These are phyloP conservation scores for Ophiocordyceps camponoti-rufipedis DNA, from an alignment of 2,329 filamentous ascomycete species.

Conservation along the genomic window DNA sequence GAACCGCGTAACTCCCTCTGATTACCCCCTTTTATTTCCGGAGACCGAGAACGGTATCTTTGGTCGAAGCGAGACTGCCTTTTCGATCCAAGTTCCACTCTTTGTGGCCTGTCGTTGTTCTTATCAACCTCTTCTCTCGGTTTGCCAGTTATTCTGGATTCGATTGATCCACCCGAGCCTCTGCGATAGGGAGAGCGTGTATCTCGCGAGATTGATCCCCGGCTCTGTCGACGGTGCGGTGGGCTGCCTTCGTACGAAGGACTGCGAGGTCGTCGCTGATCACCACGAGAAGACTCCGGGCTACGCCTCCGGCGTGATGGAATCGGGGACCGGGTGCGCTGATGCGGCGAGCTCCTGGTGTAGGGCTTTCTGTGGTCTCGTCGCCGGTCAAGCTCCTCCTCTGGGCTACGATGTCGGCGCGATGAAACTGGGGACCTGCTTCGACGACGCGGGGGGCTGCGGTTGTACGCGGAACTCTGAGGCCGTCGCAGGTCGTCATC, in stretches of 20 bases:
- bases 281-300: not conserved
- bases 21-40: conserved; percentile 3
- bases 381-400: not conserved
- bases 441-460: conserved; percentile 4
- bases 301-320: not conserved
- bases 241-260: conserved; percentile 8
- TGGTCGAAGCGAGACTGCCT: not conserved
- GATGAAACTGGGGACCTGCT: not conserved
- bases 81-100: not conserved
- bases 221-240: conserved; percentile 7
- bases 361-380: not conserved
- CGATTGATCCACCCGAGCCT: not conserved
- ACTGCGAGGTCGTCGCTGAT: not conserved
- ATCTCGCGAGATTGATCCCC: not conserved
- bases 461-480: conserved; percentile 5
- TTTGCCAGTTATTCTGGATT: not conserved
- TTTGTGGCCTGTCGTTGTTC: not conserved
- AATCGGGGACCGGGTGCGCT: not conserved
- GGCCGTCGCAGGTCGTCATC: not conserved
- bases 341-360: conserved; percentile 6
- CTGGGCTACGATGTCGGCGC: not conserved
- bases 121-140: not conserved
- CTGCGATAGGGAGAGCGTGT: not conserved
- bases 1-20: not conserved
- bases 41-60: not conserved